A percentile compares a stretch with the other conserved stretches of the same genome.
Conservation (phyloP, 129 eudicot genomes). For the Heracleum sosnowskyi region DNA sequence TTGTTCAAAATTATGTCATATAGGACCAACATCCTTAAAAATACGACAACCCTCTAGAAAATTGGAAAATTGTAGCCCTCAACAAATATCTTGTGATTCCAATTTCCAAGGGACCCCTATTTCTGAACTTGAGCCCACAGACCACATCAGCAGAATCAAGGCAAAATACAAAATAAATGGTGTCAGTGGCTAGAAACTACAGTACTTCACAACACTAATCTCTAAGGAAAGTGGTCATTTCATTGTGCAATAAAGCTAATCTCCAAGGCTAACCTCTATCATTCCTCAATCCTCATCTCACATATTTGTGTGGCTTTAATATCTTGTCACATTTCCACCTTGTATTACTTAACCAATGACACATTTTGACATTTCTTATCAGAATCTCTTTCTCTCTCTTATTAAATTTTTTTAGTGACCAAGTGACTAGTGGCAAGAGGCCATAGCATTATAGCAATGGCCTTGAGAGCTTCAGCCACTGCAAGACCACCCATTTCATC, state of each 20-base stretch:
- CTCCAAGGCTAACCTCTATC: background rate
- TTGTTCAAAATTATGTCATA: no score
- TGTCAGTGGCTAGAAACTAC: background rate
- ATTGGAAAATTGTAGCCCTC: no score
- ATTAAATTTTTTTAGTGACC: background rate
- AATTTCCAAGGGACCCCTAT: no score
- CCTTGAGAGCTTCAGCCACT: constrained; percentile 81
- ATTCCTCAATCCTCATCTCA: background rate
- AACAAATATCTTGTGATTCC: no score
- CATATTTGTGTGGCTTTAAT: constrained; percentile 6
- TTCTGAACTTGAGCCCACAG: no score
- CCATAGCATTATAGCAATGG: constrained; percentile 43
- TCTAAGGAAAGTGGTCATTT: no score
- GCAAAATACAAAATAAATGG: no score
- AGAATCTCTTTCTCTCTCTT: constrained; percentile 9
- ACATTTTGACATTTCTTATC: background rate
- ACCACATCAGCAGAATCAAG: no score
- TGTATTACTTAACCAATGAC: background rate
- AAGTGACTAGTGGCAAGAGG: constrained; percentile 26
- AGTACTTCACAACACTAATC: no score
- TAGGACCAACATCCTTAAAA: no score
- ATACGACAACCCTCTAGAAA: no score
- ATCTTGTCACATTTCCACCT: constrained; percentile 11
- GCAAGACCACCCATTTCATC: constrained; percentile 41
- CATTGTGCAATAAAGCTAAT: background rate